phyloP scores from a whole-genome alignment of 106 monocot species.

The Allium cepa region DNA sequence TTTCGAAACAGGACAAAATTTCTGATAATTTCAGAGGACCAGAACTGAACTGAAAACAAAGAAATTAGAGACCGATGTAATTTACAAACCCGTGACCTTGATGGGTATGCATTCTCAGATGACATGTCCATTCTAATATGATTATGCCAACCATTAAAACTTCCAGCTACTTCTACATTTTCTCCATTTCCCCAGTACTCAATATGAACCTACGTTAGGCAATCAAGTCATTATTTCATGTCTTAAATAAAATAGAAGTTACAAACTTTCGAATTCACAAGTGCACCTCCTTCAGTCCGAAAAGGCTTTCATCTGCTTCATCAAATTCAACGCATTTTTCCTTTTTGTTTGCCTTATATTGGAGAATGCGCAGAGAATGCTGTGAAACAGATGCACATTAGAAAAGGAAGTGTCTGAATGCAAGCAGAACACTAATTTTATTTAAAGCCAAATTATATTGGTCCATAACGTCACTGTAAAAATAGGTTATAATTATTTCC shows the following conservation, averaged over 20 bases:
- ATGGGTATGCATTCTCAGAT: slow-evolving; percentile 14
- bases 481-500: no score
- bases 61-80: no score
- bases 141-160: slow-evolving; percentile 87
- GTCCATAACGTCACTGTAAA: no score
- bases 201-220: slow-evolving; percentile 42
- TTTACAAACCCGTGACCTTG: no score
- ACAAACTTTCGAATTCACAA: neutral
- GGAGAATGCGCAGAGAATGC: no score
- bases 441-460: no score
- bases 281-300: slow-evolving; percentile 58
- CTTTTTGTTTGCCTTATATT: slow-evolving; percentile 30
- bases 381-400: slow-evolving; percentile 3
- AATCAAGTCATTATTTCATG: neutral
- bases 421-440: no score
- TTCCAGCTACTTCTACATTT: slow-evolving; percentile 73
- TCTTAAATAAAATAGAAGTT: no score
- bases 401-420: no score
- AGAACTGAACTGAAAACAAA: no score
- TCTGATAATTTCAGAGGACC: no score
- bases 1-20: no score
- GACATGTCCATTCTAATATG: slow-evolving; percentile 51
- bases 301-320: slow-evolving; percentile 40
- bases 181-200: slow-evolving; percentile 52
- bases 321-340: slow-evolving; percentile 37